Base-by-base conservation (phyloP, 2,329 filamentous ascomycete species). In the Talaromyces sp. region DNA sequence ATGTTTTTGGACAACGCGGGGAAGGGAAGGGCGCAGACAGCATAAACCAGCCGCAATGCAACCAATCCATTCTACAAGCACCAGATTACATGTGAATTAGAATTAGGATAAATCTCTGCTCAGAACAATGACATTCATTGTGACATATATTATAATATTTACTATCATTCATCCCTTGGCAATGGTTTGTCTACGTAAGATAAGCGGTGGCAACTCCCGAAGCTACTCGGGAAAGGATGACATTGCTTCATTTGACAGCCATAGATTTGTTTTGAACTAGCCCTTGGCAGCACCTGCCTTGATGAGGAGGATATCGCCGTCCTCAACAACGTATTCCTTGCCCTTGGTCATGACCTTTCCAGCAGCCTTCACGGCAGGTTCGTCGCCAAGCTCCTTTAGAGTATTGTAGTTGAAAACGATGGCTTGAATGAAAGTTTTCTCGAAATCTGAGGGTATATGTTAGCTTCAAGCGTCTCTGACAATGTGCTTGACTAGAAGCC, bases 321-420 rank as follows among this genome's bases (percentile, higher is more conserved):
- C 79, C 67, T 78, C 73, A 31, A 79, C 75, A 52, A 77, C 84
- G 74, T 99, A 97, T 53, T 97, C 93, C 81, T 97, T 97, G 72
- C 94, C 94, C 83, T 99, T 99, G 60, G 93, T 97, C 87, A 96
- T 89, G 65, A 99, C 76, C 81, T 99, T 99, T 69, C 94, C 94
- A 76, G 93, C 93, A 25, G 93, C 84, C 81, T 92, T 96, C 65
- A 97, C 89, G 65, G 89, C 84, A 22, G 85, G 80, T 80, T 99
- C 94, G 64, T 96, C 91, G 54, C 93, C 93, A 51, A 89, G 80
- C 77, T 97, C 94, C 78, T 88, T 91, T 56, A 99, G 79, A 2
- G 82, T 78, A 25, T 73, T 80, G 77, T 85, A 99, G 80, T 96
- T 97, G 80, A 96, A 97, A 31, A 97, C 91, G 63, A 99, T 83